Conservation (phyloP, 1,284 basidiomycete species). For the Singerocomus inundabilis region DNA sequence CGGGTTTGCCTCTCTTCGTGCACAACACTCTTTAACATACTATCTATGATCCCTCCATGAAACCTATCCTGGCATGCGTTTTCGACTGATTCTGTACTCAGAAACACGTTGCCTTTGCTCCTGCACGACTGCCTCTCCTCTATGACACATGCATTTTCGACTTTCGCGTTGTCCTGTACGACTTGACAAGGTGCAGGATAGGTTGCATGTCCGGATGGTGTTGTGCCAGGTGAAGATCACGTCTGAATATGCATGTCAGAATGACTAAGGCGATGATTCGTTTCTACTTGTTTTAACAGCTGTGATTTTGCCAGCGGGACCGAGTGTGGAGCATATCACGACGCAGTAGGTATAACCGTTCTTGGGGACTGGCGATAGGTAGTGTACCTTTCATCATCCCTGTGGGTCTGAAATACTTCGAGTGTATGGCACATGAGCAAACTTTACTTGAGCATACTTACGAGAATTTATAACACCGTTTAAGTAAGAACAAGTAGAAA, state of each 20-base stretch:
- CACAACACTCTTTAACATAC: slow-evolving; percentile 38
- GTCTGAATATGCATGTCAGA: background rate
- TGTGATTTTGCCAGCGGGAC: slow-evolving; percentile 41
- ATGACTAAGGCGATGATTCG: background rate
- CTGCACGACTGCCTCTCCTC: slow-evolving; percentile 46
- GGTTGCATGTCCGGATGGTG: slow-evolving; percentile 36
- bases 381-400: background rate
- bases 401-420: slow-evolving; percentile 46
- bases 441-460: too few species aligned
- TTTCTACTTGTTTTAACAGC: slow-evolving; percentile 42
- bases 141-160: slow-evolving; percentile 41
- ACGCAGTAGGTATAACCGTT: slow-evolving; percentile 41
- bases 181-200: slow-evolving; percentile 23
- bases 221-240: slow-evolving; percentile 32
- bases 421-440: slow-evolving; percentile 14
- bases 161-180: slow-evolving; percentile 38
- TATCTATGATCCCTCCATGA: too few species aligned
- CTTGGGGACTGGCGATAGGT: background rate
- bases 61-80: background rate
- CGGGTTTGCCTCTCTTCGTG: slow-evolving; percentile 34
- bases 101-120: slow-evolving; percentile 36
- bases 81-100: slow-evolving; percentile 3
- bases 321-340: slow-evolving; percentile 42
- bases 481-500: too few species aligned
- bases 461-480: too few species aligned